Percentiles rank a stretch among this genome's conserved stretches.
These are phyloP conservation scores for Podaxis sp. DNA, from an alignment of 768 basidiomycete species.

Conservation along the genomic window DNA sequence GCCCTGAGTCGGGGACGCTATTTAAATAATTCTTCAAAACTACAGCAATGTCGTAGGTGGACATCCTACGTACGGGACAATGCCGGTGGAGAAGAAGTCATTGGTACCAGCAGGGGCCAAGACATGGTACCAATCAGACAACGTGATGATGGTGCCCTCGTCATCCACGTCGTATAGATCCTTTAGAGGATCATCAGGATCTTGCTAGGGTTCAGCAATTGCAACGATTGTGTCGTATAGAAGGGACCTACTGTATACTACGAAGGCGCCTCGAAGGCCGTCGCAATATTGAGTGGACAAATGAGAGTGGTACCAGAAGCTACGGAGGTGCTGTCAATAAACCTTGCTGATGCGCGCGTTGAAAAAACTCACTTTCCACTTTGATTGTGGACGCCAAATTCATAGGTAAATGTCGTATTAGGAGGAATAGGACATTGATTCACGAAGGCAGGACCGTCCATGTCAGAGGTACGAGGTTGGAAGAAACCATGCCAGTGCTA, in stretches of 20 bases:
- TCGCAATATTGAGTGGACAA: constrained; percentile 25
- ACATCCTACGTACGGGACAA: constrained; percentile 11
- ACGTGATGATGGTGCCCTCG: constrained; percentile 30
- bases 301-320: constrained; percentile 21
- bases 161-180: constrained; percentile 33
- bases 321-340: not conserved
- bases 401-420: constrained; percentile 20
- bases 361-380: constrained; percentile 16
- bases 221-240: constrained; percentile 17
- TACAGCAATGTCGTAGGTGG: not conserved
- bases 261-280: constrained; percentile 26
- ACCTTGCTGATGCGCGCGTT: not conserved
- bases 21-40: not conserved
- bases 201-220: constrained; percentile 21
- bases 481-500: constrained; percentile 24
- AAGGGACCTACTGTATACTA: constrained; percentile 27
- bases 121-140: constrained; percentile 12
- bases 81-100: constrained; percentile 33
- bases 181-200: constrained; percentile 30
- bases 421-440: constrained; percentile 22
- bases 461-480: constrained; percentile 43
- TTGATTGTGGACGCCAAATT: constrained; percentile 3
- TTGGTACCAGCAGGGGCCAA: constrained; percentile 34
- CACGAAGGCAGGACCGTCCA: constrained; percentile 38
- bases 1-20: constrained; percentile 3